Evolutionary conservation across 2,329 filamentous ascomycete species (phyloP), one percentile per base, ranked within the genome.

Genomic region (Colletotrichum tropicicola): DNA sequence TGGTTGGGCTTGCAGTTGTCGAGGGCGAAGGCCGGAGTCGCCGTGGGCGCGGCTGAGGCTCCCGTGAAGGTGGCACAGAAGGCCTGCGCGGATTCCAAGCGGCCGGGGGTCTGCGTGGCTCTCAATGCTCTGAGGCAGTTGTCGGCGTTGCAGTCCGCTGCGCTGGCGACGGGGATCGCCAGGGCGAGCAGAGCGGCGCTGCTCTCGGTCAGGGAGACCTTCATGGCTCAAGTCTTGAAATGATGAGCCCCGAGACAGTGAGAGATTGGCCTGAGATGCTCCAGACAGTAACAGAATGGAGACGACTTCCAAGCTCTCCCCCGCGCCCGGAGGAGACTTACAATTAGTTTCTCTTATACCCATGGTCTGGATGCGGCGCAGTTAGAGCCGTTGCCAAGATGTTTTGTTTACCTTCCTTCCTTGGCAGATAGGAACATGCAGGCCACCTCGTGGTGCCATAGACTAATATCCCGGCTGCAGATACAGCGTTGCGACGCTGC

Each of bases 41-140:
- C 41, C 5, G 19, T 48, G 1, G 39, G 25, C 0, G 41, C 53
- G 1, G 44, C 53, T 17, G 41, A 47, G 0, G 17, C 30, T 3
- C n/a, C 21, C n/a, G 53, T 48, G 53, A 48, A 57, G 19, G 41
- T 48, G 13, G 28, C 70, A 65, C 75, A 78, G 65, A 78, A 77
- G 3, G 72, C 65, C 56, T 68, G 70, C 9, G 74, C 75, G 30
- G 68, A 68, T 55, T 72, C 58, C 5, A 77, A 64, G 15, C 73
- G 73, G 28, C 73, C 73, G 6, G 74, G 73, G 6, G 65, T 73
- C 59, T 74, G 71, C 3, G 72, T 77, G 15, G 76, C 74, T 19
- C 73, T 68, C 59, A 78, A 52, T 19, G 77, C 75, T 17, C 74
- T 73, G 30, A 78, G 72, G 68, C 77, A 78, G 63, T 77, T 75